phyloP scores from a whole-genome alignment of 345 rosid genomes.

The Eucalyptus decipiens region DNA sequence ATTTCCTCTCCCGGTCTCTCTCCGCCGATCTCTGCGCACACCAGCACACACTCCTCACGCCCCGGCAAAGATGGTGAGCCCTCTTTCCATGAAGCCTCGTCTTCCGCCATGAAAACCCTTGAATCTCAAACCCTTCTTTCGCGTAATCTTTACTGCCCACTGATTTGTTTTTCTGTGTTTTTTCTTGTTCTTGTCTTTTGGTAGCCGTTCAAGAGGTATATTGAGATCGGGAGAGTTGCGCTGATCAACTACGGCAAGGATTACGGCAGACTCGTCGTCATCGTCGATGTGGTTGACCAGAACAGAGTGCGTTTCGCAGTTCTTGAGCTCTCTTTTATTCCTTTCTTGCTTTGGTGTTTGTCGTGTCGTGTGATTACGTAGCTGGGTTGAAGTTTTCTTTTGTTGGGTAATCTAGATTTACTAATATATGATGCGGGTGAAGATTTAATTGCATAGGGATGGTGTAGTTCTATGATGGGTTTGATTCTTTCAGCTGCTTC shows the following conservation, averaged over 20 bases:
- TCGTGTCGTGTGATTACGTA: background rate
- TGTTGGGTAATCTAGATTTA: background rate
- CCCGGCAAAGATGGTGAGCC: background rate
- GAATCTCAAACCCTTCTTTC: background rate
- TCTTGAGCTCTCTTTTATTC: background rate
- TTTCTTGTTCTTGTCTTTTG: background rate
- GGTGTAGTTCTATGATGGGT: background rate
- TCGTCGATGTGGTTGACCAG: conserved; percentile 87
- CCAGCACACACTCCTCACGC: background rate
- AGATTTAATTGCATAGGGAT: background rate
- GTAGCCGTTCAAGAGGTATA: conserved; percentile 89
- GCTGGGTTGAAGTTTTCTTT: background rate
- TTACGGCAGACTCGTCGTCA: conserved; percentile 78
- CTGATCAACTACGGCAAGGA: conserved; percentile 85
- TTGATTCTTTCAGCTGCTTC: background rate
- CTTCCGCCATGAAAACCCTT: background rate
- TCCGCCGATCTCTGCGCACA: background rate
- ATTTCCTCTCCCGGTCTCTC: background rate
- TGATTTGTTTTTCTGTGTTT: background rate
- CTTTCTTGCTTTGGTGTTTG: background rate
- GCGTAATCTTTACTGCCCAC: background rate
- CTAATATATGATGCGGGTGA: background rate
- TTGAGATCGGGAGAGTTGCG: conserved; percentile 93
- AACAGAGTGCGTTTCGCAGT: conserved; percentile 35
- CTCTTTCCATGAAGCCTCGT: background rate